Percentiles rank a stretch among this genome's conserved stretches.
Conservation (phyloP, 345 rosid species). For the Brassica carinata region DNA sequence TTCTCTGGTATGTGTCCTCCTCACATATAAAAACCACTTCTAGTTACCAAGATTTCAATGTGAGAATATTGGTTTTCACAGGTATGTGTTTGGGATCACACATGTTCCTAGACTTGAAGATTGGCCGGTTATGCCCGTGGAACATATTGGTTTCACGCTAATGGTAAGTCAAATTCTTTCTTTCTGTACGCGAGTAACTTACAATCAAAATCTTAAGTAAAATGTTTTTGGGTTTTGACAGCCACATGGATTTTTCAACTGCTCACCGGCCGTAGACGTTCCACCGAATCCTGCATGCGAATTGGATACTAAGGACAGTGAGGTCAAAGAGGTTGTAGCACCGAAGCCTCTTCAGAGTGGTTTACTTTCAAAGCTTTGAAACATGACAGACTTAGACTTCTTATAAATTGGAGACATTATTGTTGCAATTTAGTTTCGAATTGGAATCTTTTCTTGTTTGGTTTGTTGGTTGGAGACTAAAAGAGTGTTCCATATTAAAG, state of each 20-base stretch:
- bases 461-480: constrained; percentile 23
- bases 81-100: constrained; percentile 91
- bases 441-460: constrained; percentile 4
- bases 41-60: not conserved
- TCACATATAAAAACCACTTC: not conserved
- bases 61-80: constrained; percentile 29
- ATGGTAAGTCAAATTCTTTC: constrained; percentile 49
- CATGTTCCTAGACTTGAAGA: constrained; percentile 93
- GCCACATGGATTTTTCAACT: constrained; percentile 98
- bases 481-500: not conserved
- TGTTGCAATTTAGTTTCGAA: constrained; percentile 1
- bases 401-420: constrained; percentile 7
- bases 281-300: constrained; percentile 76
- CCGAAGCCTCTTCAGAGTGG: constrained; percentile 53
- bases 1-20: constrained; percentile 66
- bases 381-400: not conserved
- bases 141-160: constrained; percentile 78
- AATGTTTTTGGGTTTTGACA: constrained; percentile 35
- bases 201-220: not conserved
- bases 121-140: constrained; percentile 96
- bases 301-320: constrained; percentile 62
- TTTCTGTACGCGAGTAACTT: not conserved
- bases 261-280: constrained; percentile 94
- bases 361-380: constrained; percentile 75
- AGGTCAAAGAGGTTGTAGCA: constrained; percentile 54